Evolutionary conservation across 345 rosid species (phyloP), one percentile per base, ranked within the genome.

Genomic region (Citrus mangshanensis): DNA sequence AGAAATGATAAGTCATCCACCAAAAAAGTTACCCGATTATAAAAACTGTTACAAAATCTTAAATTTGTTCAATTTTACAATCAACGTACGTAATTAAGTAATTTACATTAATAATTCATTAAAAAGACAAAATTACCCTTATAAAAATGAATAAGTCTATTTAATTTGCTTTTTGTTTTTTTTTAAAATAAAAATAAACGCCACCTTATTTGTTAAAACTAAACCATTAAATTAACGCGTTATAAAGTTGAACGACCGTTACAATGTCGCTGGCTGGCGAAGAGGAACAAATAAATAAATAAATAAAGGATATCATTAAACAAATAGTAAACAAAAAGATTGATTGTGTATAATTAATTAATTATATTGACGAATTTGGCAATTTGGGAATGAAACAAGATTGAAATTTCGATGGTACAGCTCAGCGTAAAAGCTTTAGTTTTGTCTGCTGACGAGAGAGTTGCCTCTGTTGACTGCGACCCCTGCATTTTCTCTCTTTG

Each of bases 401-500:
- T 54, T 54, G 22, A 54, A 54, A 54, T 54, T 46, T 54, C 1
- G 58, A 54, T 19, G 6, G 58, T 54, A 54, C 58, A 54, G 58
- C 58, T 54, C 21, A 54, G 58, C 58, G 22, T 1, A 46, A 46
- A 46, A 46, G 51, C 51, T 46, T 46, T 46, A 46, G 51, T 13
- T 46, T 46, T 46, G 58, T 54, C 58, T 54, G 58, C 22, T 54
- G 58, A 16, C 10, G 18, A 21, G 16, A 62, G 73, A 62, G 73
- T 58, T 82, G 82, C 80, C 85, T 40, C 58, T 56, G 72, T 78
- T 81, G 84, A 81, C 84, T 62, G n/a, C 66, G 60, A 71, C 71
- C 78, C 51, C 16, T 13, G 14, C 18, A 13, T 46, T 22, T 49
- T n/a, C 7, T 37, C 37, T 59, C 49, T 21, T 35, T 16, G 21